These are phyloP conservation scores for Nephromyces sp. DNA, from an alignment of 169 alveolate genomes.

Conservation along the genomic window DNA sequence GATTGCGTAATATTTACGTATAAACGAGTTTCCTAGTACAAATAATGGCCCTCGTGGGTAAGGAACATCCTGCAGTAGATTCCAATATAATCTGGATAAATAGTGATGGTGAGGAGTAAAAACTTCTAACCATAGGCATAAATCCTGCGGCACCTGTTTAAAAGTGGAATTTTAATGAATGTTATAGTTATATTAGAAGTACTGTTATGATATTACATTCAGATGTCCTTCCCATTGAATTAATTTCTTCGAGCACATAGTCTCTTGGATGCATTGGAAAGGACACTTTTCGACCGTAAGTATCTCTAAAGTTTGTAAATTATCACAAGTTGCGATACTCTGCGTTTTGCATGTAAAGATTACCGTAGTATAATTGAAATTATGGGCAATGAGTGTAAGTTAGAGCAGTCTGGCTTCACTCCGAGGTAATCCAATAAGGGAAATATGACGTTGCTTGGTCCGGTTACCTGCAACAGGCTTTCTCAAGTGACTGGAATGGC, in stretches of 20 bases:
- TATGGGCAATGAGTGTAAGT: conserved; percentile 49
- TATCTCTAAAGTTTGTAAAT: conserved; percentile 30
- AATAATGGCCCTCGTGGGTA: conserved; percentile 70
- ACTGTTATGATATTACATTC: background rate
- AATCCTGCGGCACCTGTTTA: conserved; percentile 36
- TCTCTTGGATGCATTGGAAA: conserved; percentile 51
- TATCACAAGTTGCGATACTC: too few relatives aligned
- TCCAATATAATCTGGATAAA: background rate
- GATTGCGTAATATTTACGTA: conserved; percentile 52
- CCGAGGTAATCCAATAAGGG: conserved; percentile 52
- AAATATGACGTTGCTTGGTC: conserved; percentile 59
- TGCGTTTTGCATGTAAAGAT: too few relatives aligned
- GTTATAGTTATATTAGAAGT: conserved; percentile 11
- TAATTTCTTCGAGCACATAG: conserved; percentile 48
- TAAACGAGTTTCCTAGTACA: conserved; percentile 62
- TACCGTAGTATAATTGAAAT: conserved; percentile 48
- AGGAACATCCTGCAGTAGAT: conserved; percentile 51
- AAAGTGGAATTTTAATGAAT: too few relatives aligned
- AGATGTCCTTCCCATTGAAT: conserved; percentile 5
- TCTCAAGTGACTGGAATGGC: too few relatives aligned
- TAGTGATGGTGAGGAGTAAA: background rate
- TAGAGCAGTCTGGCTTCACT: conserved; percentile 60
- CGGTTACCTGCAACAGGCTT: conserved; percentile 50
- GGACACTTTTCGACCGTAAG: conserved; percentile 40
- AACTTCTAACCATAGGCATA: conserved; percentile 44